Base-by-base conservation (phyloP, 2,329 filamentous ascomycete species). In the Claviceps maximensis region DNA sequence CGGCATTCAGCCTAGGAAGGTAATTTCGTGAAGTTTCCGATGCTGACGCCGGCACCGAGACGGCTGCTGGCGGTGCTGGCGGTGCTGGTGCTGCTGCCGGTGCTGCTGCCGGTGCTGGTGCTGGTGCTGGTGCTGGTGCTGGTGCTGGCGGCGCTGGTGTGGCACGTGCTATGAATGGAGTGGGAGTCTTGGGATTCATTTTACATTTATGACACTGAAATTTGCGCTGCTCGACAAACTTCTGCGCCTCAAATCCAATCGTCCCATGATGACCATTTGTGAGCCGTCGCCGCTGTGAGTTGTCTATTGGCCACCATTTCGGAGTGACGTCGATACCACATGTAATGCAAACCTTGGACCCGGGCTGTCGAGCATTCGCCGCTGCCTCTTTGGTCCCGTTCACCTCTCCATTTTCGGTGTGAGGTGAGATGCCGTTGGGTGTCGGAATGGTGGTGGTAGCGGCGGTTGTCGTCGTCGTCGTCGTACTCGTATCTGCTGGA, bases 161-260 rank as follows among this genome's bases (percentile, higher is more conserved):
- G 40, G 57, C 57, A 31, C 53, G 57, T 44, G 58, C 55, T 10
- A 54, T 54, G 19, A 64, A 62, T 12, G 63, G 57, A 25, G 61
- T 61, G 58, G 75, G 70, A 51, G 74, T 71, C 27, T 72, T 73
- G 54, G 76, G 76, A 31, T 68, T 65, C 62, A 79, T 83, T 58
- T 74, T 76, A 63, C 86, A 90, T 65, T 87, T 86, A 68, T 90
- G 86, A 61, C 86, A 90, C 66, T 89, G 84, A 58, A 80, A 84
- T 56, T 75, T 77, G 31, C 77, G 72, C 58, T 82, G 79, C 52
- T 78, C 75, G 45, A 80, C 70, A 61, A 80, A 82, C 62, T 76
- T 79, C 60, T 75, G 73, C 7, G 77, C 78, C 60, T 82, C 78
- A n/a, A 70, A 70, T 47, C 78, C 76, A 51, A 79, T 67, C 44